phyloP scores from a whole-genome alignment of 73 alveolate genomes.

The Paramecium pentaurelia region DNA sequence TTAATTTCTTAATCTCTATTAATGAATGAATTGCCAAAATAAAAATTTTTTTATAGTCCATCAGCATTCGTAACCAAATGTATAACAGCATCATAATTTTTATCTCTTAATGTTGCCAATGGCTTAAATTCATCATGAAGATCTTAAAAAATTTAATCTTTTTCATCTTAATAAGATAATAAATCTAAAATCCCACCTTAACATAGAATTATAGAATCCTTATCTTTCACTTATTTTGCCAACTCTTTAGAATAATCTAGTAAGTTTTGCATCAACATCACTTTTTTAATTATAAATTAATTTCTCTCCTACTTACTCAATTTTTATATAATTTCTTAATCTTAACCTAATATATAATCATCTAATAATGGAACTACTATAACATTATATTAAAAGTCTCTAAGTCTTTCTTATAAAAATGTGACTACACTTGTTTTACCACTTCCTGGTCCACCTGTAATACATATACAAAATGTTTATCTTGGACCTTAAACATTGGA shows the following conservation, averaged over 20 bases:
- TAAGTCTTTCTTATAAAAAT: slow-evolving; percentile 55
- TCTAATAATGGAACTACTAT: slow-evolving; percentile 70
- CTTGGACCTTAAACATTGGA: not conserved
- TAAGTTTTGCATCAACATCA: not conserved
- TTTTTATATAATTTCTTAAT: not conserved
- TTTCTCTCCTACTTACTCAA: not conserved
- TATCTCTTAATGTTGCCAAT: slow-evolving; percentile 65
- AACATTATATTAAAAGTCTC: slow-evolving; percentile 66
- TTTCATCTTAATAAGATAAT: slow-evolving; percentile 53
- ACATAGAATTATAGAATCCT: slow-evolving; percentile 66
- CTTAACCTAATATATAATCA: not conserved
- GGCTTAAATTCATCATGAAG: not conserved
- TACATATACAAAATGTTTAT: slow-evolving; percentile 63
- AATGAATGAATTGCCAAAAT: slow-evolving; percentile 34
- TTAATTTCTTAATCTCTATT: not conserved
- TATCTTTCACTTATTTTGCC: not conserved
- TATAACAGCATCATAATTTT: slow-evolving; percentile 73
- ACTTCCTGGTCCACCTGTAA: slow-evolving; percentile 78
- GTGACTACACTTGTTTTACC: slow-evolving; percentile 79
- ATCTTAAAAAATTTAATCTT: not conserved
- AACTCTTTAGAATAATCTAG: not conserved
- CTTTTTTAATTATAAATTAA: not conserved
- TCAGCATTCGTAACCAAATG: slow-evolving; percentile 77
- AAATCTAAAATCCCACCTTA: slow-evolving; percentile 79
- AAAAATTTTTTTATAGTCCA: slow-evolving; percentile 65